These are phyloP conservation scores for Cadophora gregata DNA, from an alignment of 2,329 filamentous ascomycete genomes.

Conservation along the genomic window DNA sequence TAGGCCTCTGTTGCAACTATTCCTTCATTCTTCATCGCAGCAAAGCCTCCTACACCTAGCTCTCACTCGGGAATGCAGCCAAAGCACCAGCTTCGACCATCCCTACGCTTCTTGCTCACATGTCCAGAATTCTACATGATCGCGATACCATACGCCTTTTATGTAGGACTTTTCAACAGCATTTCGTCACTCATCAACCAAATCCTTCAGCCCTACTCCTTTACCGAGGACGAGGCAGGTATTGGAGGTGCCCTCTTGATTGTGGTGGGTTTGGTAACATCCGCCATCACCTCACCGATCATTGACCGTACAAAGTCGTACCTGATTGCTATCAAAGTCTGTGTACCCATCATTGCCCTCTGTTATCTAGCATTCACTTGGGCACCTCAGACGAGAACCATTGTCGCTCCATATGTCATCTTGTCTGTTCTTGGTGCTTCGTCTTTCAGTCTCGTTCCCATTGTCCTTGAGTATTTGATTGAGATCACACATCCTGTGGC, in stretches of 20 bases:
- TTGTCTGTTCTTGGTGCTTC: conserved; percentile 79
- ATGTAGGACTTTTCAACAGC: conserved; percentile 93
- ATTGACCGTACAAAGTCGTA: conserved; percentile 86
- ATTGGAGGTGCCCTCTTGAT: conserved; percentile 91
- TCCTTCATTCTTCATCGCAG: conserved; percentile 83
- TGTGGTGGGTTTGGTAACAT: conserved; percentile 79
- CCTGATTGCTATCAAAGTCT: conserved; percentile 71
- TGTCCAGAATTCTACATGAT: conserved; percentile 81
- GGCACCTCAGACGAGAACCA: conserved; percentile 64
- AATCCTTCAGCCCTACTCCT: conserved; percentile 85
- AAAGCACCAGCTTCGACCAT: conserved; percentile 60
- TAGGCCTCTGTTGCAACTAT: conserved; percentile 68
- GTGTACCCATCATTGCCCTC: conserved; percentile 76
- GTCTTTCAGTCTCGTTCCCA: conserved; percentile 80
- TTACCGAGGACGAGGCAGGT: conserved; percentile 82
- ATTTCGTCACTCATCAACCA: conserved; percentile 88
- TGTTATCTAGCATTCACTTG: conserved; percentile 81
- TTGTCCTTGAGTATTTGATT: conserved; percentile 84
- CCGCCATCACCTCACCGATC: conserved; percentile 80
- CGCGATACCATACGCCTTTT: conserved; percentile 79
- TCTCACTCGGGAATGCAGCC: conserved; percentile 64
- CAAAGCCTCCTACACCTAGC: conserved; percentile 76
- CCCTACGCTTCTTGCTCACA: conserved; percentile 56
- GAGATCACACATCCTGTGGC: conserved; percentile 87
- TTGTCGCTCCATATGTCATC: conserved; percentile 76